Evolutionary conservation across 116 monocot species (phyloP), one percentile per base, ranked within the genome.

Genomic region (Zostera marina): DNA sequence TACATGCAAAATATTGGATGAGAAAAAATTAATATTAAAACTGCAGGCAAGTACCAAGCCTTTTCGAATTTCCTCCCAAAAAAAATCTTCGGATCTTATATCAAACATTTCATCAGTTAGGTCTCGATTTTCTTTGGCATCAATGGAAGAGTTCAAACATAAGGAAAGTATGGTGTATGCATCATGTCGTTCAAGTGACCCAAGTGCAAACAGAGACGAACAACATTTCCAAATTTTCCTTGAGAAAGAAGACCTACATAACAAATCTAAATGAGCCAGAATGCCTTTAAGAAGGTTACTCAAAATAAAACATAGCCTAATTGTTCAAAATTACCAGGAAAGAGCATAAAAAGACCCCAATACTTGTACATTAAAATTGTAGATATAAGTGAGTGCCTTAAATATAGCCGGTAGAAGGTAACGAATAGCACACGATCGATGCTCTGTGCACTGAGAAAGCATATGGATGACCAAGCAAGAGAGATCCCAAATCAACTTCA

Each of bases 21-120:
- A 21, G n/a, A 59, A 42, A 59, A 59, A 10, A 0, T 32, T 8
- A 21, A 59, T 59, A 3, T 17, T 56, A 8, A n/a, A 8, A 52
- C 8, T 8, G 8, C 16, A 59, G 20, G 42, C 11, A 11, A 19
- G 9, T 77, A 93, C 93, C 84, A 93, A 68, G 66, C 93, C 93
- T 63, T 54, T 74, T 12, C 59, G 72, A 22, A 87, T 79, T 72
- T 84, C 78, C 17, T 73, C 66, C 93, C 93, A 87, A 53, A 87
- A 79, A 21, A 76, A 68, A 38, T 64, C 66, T 54, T 70, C 59
- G 46, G 38, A 39, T 67, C 56, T 73, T 42, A 93, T 11, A 64
- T 81, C 70, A 64, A 76, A 78, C 17, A 63, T 58, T 42, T 74
- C 63, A 58, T 26, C 59, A 32, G 51, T 9, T 14, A 15, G 4